A percentile compares a stretch with the other conserved stretches of the same genome.
Conservation (phyloP, 2,329 filamentous ascomycete species). For the Exserohilum rostratum region DNA sequence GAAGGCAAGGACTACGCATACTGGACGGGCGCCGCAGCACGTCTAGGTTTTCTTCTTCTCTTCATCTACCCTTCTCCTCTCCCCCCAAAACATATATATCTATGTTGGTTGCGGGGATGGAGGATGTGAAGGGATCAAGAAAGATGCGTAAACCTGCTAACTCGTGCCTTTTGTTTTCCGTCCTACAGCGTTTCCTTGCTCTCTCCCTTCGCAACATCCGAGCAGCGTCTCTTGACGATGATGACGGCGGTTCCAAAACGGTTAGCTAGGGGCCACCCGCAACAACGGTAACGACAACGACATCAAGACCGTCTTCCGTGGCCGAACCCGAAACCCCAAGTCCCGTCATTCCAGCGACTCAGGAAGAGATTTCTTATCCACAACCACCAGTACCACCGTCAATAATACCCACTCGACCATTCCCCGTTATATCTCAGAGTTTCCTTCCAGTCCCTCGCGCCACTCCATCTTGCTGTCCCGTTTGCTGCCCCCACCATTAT, state of each 20-base stretch:
- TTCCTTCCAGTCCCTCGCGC: background rate
- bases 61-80: background rate
- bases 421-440: background rate
- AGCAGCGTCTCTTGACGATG: background rate
- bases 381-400: too few relatives aligned
- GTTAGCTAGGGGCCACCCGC: conserved; percentile 5
- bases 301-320: background rate
- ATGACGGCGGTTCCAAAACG: background rate
- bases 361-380: too few relatives aligned
- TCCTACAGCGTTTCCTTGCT: background rate
- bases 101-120: too few relatives aligned
- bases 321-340: too few relatives aligned
- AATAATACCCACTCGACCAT: background rate
- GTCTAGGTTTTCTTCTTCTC: conserved; percentile 22
- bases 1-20: conserved; percentile 37
- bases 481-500: background rate
- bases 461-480: background rate
- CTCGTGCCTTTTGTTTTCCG: background rate
- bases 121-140: background rate
- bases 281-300: background rate
- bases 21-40: conserved; percentile 27
- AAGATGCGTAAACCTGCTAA: conserved; percentile 6
- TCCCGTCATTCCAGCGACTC: background rate
- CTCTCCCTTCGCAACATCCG: conserved; percentile 3
- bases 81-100: background rate